Evolutionary conservation across 331 rosid species (phyloP).

Genomic region (Cydonia oblonga): DNA sequence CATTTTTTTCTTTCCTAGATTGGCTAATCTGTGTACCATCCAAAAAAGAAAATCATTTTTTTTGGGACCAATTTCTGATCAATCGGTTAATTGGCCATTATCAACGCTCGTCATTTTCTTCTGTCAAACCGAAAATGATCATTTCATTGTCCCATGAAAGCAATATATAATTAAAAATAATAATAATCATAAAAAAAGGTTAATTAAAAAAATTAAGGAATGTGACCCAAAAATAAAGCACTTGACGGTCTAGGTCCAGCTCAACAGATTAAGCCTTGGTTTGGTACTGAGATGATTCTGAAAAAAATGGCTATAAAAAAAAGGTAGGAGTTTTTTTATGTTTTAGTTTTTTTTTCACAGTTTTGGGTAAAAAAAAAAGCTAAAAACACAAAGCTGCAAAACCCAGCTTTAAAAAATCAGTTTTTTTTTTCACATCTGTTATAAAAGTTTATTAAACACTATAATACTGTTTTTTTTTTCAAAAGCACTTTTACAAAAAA

Average conservation of each 20-base stretch:
- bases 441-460: too few relatives aligned
- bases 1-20: neutral
- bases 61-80: neutral
- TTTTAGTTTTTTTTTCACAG: too few relatives aligned
- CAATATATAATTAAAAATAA: neutral
- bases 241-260: slow-evolving; percentile 10
- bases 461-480: too few relatives aligned
- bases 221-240: neutral
- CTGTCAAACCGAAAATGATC: neutral
- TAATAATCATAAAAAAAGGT: neutral
- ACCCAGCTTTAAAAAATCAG: too few relatives aligned
- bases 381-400: too few relatives aligned
- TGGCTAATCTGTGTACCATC: neutral
- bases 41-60: neutral
- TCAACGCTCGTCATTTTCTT: neutral
- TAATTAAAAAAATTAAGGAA: neutral
- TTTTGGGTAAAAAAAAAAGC: too few relatives aligned
- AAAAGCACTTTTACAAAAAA: too few relatives aligned
- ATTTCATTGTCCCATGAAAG: neutral
- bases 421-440: too few relatives aligned
- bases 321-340: too few relatives aligned
- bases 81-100: neutral
- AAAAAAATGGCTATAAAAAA: too few relatives aligned
- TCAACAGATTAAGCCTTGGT: neutral
- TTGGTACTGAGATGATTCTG: too few relatives aligned